Evolutionary conservation across 768 basidiomycete species (phyloP).

Genomic region (Boletus coccyginus): DNA sequence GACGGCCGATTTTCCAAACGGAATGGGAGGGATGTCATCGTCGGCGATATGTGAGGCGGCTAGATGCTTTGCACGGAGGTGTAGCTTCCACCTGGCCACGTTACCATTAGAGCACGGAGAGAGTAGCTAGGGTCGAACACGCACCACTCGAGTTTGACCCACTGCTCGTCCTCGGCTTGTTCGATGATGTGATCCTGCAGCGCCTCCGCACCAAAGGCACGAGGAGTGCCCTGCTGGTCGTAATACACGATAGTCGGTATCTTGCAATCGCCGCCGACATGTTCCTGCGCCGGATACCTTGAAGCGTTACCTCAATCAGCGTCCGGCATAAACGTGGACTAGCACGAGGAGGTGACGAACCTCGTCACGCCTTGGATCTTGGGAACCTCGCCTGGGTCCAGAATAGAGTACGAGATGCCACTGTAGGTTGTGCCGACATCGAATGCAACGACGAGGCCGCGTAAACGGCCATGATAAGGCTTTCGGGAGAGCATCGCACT

Average conservation of each 20-base stretch:
- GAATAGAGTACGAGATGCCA: constrained; percentile 40
- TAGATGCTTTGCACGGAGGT: constrained; percentile 37
- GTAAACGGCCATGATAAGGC: constrained; percentile 37
- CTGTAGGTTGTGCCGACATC: constrained; percentile 43
- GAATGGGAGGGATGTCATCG: constrained; percentile 40
- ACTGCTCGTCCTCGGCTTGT: constrained; percentile 42
- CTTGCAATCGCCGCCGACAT: constrained; percentile 44
- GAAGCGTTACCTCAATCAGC: constrained; percentile 2
- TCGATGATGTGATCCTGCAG: constrained; percentile 38
- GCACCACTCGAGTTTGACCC: constrained; percentile 47
- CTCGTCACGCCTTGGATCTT: constrained; percentile 35
- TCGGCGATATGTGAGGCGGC: constrained; percentile 30
- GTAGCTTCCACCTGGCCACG: constrained; percentile 34
- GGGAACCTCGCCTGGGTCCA: constrained; percentile 39
- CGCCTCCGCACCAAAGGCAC: constrained; percentile 47
- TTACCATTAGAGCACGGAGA: not conserved
- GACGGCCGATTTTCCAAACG: constrained; percentile 38
- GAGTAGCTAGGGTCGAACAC: not conserved
- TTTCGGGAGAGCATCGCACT: constrained; percentile 32
- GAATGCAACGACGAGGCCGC: constrained; percentile 38
- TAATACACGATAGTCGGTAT: constrained; percentile 51
- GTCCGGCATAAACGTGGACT: not conserved
- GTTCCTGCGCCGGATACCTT: constrained; percentile 43
- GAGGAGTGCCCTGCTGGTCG: constrained; percentile 36
- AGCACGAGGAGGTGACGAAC: constrained; percentile 21